These are phyloP conservation scores for Cymbopogon flexuosus DNA, from an alignment of 202 grass and related monocot species.

Conservation along the genomic window DNA sequence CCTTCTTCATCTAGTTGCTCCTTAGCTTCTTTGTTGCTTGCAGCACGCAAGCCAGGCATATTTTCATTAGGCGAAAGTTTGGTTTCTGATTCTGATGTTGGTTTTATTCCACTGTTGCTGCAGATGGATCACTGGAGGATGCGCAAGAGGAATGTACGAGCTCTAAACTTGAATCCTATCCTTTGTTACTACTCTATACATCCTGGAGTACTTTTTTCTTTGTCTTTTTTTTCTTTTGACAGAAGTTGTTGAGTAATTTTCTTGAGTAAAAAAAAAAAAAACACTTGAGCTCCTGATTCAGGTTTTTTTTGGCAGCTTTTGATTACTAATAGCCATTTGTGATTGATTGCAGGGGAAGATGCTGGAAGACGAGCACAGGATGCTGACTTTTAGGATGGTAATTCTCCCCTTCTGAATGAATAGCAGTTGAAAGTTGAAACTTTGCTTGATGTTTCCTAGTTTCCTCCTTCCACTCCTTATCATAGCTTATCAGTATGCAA, in stretches of 20 bases:
- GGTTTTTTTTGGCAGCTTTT: neutral
- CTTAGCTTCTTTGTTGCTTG: too few relatives aligned
- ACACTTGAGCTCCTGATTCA: neutral
- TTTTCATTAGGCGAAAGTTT: neutral
- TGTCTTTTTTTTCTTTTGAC: neutral
- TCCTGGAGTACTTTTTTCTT: neutral
- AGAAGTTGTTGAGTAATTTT: neutral
- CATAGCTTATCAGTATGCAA: neutral
- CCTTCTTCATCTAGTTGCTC: neutral
- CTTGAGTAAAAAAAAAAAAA: neutral
- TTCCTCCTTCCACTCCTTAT: neutral
- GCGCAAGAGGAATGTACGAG: slow-evolving; percentile 51
- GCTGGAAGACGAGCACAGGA: slow-evolving; percentile 61
- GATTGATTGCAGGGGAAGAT: slow-evolving; percentile 46
- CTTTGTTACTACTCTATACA: too few relatives aligned
- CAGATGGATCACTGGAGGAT: slow-evolving; percentile 70
- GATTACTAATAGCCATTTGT: neutral
- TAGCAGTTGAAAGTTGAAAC: neutral
- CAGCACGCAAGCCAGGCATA: neutral
- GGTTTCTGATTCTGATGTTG: slow-evolving; percentile 9
- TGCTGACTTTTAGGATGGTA: slow-evolving; percentile 49
- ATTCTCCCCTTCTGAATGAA: neutral
- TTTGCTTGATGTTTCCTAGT: neutral
- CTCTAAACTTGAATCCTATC: neutral
- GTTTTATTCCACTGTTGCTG: neutral